A percentile compares a stretch with the other conserved stretches of the same genome.
Evolutionary conservation across 441 rosid species (phyloP).

Genomic region (Bruguiera hainesii): DNA sequence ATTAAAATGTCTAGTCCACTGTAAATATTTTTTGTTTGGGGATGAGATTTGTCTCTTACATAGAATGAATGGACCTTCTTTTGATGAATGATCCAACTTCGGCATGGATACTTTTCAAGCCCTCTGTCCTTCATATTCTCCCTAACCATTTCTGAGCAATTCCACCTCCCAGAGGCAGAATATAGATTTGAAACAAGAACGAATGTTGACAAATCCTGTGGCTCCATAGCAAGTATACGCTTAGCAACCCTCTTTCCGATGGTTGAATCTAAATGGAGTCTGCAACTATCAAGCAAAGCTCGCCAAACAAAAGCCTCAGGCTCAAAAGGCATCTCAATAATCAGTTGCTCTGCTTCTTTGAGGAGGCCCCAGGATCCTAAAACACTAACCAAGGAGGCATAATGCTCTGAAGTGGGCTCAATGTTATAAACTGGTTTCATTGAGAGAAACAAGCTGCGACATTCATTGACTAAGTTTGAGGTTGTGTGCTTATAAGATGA

Average conservation of each 20-base stretch:
- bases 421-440: conserved; percentile 40
- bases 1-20: conserved; percentile 65
- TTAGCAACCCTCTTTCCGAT: conserved; percentile 55
- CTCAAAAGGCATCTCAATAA: conserved; percentile 47
- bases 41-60: conserved; percentile 65
- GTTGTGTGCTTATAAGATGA: conserved; percentile 55
- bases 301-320: conserved; percentile 60
- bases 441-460: conserved; percentile 54
- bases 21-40: conserved; percentile 58
- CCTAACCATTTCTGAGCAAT: conserved; percentile 53
- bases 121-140: background rate
- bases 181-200: conserved; percentile 73
- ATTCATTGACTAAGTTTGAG: conserved; percentile 45
- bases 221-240: conserved; percentile 51
- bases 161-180: conserved; percentile 86
- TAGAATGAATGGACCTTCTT: conserved; percentile 60
- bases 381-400: conserved; percentile 62
- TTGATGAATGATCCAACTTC: conserved; percentile 76
- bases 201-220: conserved; percentile 59
- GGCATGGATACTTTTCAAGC: conserved; percentile 37
- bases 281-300: conserved; percentile 73
- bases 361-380: conserved; percentile 74
- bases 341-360: conserved; percentile 66
- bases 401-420: conserved; percentile 69
- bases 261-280: conserved; percentile 49